These are phyloP conservation scores for Starmerella scarabaei DNA, from an alignment of 805 yeast species.

Conservation along the genomic window DNA sequence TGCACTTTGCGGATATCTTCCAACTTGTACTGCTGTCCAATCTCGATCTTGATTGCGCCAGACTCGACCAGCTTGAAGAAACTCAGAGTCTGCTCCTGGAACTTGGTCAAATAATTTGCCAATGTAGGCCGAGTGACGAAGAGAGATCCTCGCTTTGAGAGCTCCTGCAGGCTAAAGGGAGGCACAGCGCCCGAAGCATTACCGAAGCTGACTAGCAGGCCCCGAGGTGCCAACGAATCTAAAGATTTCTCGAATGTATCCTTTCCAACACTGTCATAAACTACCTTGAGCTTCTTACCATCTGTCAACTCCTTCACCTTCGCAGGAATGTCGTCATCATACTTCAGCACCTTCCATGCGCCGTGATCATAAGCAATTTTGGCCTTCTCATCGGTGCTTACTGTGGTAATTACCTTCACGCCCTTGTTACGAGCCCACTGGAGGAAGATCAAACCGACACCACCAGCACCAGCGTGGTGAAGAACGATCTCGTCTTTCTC, in stretches of 20 bases:
- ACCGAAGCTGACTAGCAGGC: slow-evolving; percentile 66
- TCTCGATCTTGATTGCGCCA: slow-evolving; percentile 30
- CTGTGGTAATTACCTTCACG: slow-evolving; percentile 73
- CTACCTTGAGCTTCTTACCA: slow-evolving; percentile 26
- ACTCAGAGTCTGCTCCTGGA: slow-evolving; percentile 12
- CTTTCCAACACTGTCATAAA: slow-evolving; percentile 36
- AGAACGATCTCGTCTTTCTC: slow-evolving; percentile 52
- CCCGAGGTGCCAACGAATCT: slow-evolving; percentile 46
- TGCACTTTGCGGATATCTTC: slow-evolving; percentile 49
- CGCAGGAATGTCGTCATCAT: slow-evolving; percentile 25
- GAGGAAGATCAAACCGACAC: slow-evolving; percentile 62
- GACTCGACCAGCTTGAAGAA: slow-evolving; percentile 24
- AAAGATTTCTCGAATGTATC: slow-evolving; percentile 58
- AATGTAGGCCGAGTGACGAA: slow-evolving; percentile 50
- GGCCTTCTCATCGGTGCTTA: slow-evolving; percentile 65
- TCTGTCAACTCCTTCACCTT: slow-evolving; percentile 26
- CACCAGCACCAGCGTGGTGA: slow-evolving; percentile 93
- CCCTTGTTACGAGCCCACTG: slow-evolving; percentile 55
- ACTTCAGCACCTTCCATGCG: slow-evolving; percentile 54
- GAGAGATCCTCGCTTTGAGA: slow-evolving; percentile 51
- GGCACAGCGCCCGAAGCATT: slow-evolving; percentile 77
- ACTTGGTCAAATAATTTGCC: slow-evolving; percentile 38
- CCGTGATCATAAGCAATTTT: slow-evolving; percentile 54
- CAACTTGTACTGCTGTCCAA: slow-evolving; percentile 42
- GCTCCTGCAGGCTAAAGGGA: slow-evolving; percentile 39